Evolutionary conservation across 768 basidiomycete species (phyloP).

Genomic region (Boletus eberwhitei): DNA sequence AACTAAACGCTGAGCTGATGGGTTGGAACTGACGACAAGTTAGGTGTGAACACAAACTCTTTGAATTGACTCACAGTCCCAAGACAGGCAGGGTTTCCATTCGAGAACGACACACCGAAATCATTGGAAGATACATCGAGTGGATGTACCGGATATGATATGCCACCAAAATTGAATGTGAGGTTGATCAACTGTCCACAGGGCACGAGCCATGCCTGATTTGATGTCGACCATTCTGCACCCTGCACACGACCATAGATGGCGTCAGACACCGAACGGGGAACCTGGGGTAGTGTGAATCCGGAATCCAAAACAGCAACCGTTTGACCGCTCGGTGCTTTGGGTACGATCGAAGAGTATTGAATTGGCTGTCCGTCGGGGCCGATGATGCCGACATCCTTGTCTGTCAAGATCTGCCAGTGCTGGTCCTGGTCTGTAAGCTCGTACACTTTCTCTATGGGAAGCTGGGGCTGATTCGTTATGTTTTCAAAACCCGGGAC

Average conservation of each 20-base stretch:
- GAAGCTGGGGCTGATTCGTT: constrained; percentile 57
- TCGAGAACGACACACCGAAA: constrained; percentile 39
- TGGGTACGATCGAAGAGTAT: constrained; percentile 64
- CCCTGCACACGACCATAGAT: constrained; percentile 79
- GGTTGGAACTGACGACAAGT: constrained; percentile 66
- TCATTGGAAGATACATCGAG: constrained; percentile 64
- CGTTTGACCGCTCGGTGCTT: constrained; percentile 58
- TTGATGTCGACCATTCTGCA: constrained; percentile 56
- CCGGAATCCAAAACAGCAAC: constrained; percentile 77
- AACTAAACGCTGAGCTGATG: constrained; percentile 73
- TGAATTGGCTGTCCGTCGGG: constrained; percentile 67
- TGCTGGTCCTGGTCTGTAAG: constrained; percentile 69
- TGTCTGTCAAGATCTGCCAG: constrained; percentile 74
- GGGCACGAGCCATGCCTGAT: constrained; percentile 68
- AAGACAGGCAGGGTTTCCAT: constrained; percentile 58
- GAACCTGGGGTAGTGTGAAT: constrained; percentile 68
- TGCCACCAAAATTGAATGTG: constrained; percentile 68
- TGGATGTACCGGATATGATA: constrained; percentile 69
- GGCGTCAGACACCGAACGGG: constrained; percentile 69
- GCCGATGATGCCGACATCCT: constrained; percentile 63
- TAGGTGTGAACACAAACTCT: neutral
- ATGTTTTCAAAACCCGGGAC: constrained; percentile 62
- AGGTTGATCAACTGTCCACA: constrained; percentile 72
- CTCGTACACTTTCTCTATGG: constrained; percentile 61
- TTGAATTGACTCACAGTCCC: constrained; percentile 53